phyloP scores from a whole-genome alignment of 768 basidiomycete genomes.

The Sutorius australiensis region DNA sequence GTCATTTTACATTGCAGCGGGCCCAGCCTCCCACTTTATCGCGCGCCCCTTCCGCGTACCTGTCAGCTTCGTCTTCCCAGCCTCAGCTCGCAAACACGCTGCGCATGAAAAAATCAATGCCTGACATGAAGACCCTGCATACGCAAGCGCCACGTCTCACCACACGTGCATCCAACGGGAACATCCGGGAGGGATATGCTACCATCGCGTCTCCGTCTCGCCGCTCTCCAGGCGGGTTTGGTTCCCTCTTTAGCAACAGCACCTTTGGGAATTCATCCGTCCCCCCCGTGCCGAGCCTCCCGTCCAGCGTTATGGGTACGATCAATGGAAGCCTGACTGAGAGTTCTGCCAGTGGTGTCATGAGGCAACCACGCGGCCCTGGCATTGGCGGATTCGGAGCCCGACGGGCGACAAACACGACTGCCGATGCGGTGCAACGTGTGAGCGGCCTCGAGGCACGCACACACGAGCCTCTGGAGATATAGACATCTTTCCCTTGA shows the following conservation, averaged over 20 bases:
- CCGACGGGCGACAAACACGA: slow-evolving; percentile 38
- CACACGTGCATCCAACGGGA: slow-evolving; percentile 82
- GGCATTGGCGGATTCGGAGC: slow-evolving; percentile 70
- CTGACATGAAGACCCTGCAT: slow-evolving; percentile 88
- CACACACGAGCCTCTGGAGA: slow-evolving; percentile 84
- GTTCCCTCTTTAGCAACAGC: slow-evolving; percentile 57
- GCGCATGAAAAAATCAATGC: slow-evolving; percentile 97
- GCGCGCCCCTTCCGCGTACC: slow-evolving; percentile 78
- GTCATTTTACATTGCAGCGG: slow-evolving; percentile 25
- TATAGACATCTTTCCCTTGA: slow-evolving; percentile 40
- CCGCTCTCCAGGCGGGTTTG: slow-evolving; percentile 67
- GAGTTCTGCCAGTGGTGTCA: slow-evolving; percentile 44
- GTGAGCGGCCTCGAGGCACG: slow-evolving; percentile 73
- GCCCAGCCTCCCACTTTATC: slow-evolving; percentile 61
- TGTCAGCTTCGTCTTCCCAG: slow-evolving; percentile 48
- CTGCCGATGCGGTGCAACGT: slow-evolving; percentile 42
- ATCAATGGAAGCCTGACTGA: slow-evolving; percentile 45
- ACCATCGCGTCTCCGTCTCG: slow-evolving; percentile 83
- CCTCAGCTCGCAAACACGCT: slow-evolving; percentile 51
- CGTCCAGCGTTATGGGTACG: slow-evolving; percentile 46
- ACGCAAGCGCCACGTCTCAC: slow-evolving; percentile 73
- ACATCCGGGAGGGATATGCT: slow-evolving; percentile 82
- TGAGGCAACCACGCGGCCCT: slow-evolving; percentile 85
- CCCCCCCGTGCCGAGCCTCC: slow-evolving; percentile 79
- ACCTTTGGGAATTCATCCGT: slow-evolving; percentile 39